Conservation (phyloP, 2,329 filamentous ascomycete genomes). For the Pseudocercospora cruenta region DNA sequence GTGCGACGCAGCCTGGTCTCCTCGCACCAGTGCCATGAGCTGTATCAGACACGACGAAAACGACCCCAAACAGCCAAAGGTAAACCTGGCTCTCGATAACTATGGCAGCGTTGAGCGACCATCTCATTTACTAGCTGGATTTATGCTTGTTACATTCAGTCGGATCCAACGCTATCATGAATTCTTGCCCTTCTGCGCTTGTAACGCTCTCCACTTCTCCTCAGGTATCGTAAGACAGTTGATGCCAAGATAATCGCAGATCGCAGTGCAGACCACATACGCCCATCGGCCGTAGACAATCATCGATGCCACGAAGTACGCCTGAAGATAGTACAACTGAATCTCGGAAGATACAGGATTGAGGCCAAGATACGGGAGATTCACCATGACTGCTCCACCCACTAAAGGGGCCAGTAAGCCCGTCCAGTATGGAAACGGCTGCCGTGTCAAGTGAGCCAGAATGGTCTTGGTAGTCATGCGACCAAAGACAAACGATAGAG, state of each 20-base stretch:
- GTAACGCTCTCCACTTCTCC: constrained; percentile 39
- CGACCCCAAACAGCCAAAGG: not conserved
- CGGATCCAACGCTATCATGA: constrained; percentile 5
- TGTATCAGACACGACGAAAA: not conserved
- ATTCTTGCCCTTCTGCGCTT: constrained; percentile 28
- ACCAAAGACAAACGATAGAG: constrained; percentile 95
- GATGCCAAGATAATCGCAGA: constrained; percentile 90
- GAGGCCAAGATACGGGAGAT: constrained; percentile 77
- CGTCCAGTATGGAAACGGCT: constrained; percentile 97
- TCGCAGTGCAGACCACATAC: constrained; percentile 83
- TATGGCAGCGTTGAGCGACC: constrained; percentile 4
- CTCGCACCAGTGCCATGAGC: too few relatives aligned
- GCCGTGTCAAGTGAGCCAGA: constrained; percentile 86
- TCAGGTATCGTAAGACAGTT: constrained; percentile 82
- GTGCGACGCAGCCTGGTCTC: not conserved
- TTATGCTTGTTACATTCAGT: not conserved
- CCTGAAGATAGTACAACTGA: constrained; percentile 81
- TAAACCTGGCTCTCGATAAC: not conserved
- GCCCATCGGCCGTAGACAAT: constrained; percentile 95
- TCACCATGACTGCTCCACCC: constrained; percentile 79
- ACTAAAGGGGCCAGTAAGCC: constrained; percentile 85
- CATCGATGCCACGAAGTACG: constrained; percentile 79
- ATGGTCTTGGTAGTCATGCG: constrained; percentile 99
- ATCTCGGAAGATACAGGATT: constrained; percentile 61
- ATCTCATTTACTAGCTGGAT: not conserved